These are phyloP conservation scores for Beauveria asiatica DNA, from an alignment of 2,329 filamentous ascomycete genomes.

Conservation along the genomic window DNA sequence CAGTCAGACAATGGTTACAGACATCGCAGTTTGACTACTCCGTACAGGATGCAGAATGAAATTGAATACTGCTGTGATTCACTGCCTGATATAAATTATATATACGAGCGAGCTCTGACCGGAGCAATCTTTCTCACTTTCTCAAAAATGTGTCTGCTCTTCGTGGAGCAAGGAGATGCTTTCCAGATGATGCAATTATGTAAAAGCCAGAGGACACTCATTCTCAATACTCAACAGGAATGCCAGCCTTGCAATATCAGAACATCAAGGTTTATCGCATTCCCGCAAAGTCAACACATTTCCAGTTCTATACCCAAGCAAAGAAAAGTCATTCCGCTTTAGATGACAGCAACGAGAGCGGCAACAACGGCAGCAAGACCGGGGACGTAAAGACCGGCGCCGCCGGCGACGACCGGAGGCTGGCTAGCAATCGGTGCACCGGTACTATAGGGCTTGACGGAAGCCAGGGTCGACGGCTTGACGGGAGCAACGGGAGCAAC, in stretches of 20 bases:
- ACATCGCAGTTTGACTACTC: no score
- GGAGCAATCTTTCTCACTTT: no score
- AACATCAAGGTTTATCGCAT: background rate
- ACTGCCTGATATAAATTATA: no score
- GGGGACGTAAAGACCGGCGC: constrained; percentile 12
- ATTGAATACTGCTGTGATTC: no score
- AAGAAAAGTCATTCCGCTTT: constrained; percentile 7
- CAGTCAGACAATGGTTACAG: no score
- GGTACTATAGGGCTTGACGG: constrained; percentile 7
- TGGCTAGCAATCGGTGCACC: constrained; percentile 11
- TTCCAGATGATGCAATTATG: background rate
- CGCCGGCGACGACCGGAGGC: constrained; percentile 15
- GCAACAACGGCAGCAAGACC: constrained; percentile 16
- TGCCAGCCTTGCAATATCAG: background rate
- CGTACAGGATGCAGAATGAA: no score
- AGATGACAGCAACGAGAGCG: constrained; percentile 15
- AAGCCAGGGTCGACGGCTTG: constrained; percentile 12
- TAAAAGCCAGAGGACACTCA: background rate
- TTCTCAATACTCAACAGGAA: background rate
- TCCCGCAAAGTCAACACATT: background rate
- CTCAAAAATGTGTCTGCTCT: no score
- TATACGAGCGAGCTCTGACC: no score
- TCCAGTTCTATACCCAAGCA: background rate
- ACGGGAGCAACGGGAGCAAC: constrained; percentile 11
- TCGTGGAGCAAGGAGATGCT: background rate